A percentile compares a stretch with the other conserved stretches of the same genome.
Conservation (phyloP, 2,329 filamentous ascomycete genomes). For the Fusarium mangiferae region DNA sequence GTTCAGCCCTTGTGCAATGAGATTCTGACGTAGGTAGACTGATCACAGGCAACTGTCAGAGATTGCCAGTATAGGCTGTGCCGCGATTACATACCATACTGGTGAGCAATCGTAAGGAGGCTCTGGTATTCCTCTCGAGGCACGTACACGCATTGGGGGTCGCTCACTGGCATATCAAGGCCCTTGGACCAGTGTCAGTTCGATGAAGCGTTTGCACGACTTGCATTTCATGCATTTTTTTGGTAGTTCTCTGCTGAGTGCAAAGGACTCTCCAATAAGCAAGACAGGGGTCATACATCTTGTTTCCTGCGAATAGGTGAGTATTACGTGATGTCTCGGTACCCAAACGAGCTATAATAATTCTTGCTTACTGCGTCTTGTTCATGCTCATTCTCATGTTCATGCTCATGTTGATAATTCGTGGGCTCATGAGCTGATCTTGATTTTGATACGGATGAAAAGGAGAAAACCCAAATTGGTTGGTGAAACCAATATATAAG, state of each 20-base stretch:
- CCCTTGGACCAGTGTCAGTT: conserved; percentile 15
- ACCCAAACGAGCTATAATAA: neutral
- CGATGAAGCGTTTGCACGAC: neutral
- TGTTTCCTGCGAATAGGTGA: conserved; percentile 1
- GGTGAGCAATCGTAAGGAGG: conserved; percentile 61
- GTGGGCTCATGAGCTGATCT: neutral
- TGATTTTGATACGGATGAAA: neutral
- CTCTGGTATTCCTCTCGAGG: conserved; percentile 69
- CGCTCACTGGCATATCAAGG: neutral
- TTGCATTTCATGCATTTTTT: neutral
- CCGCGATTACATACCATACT: conserved; percentile 61
- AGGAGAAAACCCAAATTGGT: neutral
- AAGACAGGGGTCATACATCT: conserved; percentile 8
- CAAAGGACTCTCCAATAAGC: too few species aligned
- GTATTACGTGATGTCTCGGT: neutral
- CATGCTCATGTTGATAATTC: conserved; percentile 13
- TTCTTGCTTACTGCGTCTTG: conserved; percentile 17
- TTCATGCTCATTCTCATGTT: conserved; percentile 15
- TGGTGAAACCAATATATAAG: neutral
- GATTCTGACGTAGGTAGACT: conserved; percentile 52
- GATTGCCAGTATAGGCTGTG: neutral
- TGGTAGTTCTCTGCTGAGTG: neutral
- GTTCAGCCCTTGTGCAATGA: conserved; percentile 60
- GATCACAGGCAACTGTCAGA: neutral
- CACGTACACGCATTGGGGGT: conserved; percentile 59